phyloP scores from a whole-genome alignment of 2,329 filamentous ascomycete species.

The Epichloe aotearoae region DNA sequence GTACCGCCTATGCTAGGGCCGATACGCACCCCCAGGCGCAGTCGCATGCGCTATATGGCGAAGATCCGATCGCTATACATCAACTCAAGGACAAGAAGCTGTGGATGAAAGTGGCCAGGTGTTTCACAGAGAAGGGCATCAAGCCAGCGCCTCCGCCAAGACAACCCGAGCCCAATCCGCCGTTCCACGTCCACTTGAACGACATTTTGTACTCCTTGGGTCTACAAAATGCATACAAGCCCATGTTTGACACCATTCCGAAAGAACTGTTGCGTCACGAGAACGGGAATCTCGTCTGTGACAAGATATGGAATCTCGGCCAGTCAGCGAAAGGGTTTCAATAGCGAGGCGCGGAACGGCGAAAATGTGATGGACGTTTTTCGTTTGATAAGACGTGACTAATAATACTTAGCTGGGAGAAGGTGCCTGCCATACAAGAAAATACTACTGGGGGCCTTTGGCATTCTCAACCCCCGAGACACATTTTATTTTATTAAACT shows the following conservation, averaged over 20 bases:
- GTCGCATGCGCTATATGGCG: conserved; percentile 13
- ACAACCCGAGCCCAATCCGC: conserved; percentile 2
- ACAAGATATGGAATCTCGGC: conserved; percentile 15
- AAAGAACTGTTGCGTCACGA: conserved; percentile 10
- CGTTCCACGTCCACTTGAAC: conserved; percentile 10
- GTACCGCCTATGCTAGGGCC: conserved; percentile 16
- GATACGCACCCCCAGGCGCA: conserved; percentile 13
- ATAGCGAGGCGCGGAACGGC: background rate
- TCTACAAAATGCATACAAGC: conserved; percentile 8
- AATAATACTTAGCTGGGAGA: too few relatives aligned
- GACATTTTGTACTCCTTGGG: conserved; percentile 14
- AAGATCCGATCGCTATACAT: conserved; percentile 15
- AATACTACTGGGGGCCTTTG: too few relatives aligned
- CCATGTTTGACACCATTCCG: conserved; percentile 13
- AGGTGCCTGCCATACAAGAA: too few relatives aligned
- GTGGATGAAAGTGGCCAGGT: conserved; percentile 17
- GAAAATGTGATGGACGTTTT: background rate
- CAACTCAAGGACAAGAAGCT: conserved; percentile 14
- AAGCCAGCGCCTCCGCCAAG: conserved; percentile 8
- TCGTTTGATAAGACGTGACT: too few relatives aligned
- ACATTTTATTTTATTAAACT: background rate
- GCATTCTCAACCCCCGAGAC: too few relatives aligned
- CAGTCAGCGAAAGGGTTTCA: conserved; percentile 7
- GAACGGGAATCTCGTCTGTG: conserved; percentile 13
- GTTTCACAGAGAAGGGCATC: conserved; percentile 17